These are phyloP conservation scores for Triangularia verruculosa DNA, from an alignment of 2,329 filamentous ascomycete species.

Conservation along the genomic window DNA sequence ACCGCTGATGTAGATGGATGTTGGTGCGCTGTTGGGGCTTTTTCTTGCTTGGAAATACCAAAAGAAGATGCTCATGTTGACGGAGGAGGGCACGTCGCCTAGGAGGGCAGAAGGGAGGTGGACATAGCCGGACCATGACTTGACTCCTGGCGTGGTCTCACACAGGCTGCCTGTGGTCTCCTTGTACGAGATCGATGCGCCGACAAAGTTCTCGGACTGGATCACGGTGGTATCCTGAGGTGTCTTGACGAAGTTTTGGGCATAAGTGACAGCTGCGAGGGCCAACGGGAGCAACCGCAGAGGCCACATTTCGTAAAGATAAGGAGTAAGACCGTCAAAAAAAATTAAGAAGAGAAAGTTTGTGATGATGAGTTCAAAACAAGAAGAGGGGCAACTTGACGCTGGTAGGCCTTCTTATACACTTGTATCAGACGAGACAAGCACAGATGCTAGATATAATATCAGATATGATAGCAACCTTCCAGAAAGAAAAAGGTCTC, in stretches of 20 bases:
- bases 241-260: conserved; percentile 13
- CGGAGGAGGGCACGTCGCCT: conserved; percentile 4
- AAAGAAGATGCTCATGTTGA: conserved; percentile 17
- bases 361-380: too few species aligned
- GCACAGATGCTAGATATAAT: background rate
- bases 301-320: background rate
- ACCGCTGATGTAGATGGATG: conserved; percentile 15
- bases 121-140: conserved; percentile 15
- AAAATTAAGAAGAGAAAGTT: background rate
- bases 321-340: background rate
- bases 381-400: too few species aligned
- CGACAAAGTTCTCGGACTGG: conserved; percentile 37
- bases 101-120: conserved; percentile 13
- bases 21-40: conserved; percentile 9
- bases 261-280: background rate
- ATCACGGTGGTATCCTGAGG: conserved; percentile 36
- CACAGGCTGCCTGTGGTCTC: conserved; percentile 5
- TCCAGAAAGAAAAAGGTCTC: background rate
- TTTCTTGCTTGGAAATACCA: conserved; percentile 17
- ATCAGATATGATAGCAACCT: background rate
- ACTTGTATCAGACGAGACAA: background rate
- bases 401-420: background rate
- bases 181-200: conserved; percentile 36
- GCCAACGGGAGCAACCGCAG: background rate
- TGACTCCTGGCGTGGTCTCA: conserved; percentile 18